Conservation (phyloP, 2,329 filamentous ascomycete species). For the Pleoardoris graminearum region DNA sequence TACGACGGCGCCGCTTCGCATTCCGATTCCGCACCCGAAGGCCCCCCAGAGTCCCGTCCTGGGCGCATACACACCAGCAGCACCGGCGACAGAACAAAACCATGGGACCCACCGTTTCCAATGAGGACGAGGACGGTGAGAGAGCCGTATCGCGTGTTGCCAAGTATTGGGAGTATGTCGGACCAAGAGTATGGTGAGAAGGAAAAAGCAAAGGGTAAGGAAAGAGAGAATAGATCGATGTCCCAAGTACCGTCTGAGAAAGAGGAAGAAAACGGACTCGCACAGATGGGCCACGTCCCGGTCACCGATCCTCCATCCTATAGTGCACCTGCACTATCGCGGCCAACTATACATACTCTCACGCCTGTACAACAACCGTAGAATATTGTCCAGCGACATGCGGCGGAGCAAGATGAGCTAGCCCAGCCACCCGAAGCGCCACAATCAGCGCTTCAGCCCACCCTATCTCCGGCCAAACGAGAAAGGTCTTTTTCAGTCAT, state of each 20-base stretch:
- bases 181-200: background rate
- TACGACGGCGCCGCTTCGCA: background rate
- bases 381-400: background rate
- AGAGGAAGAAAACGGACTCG: background rate
- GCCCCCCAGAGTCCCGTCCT: background rate
- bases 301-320: background rate
- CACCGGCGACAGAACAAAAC: conserved; percentile 23
- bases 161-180: background rate
- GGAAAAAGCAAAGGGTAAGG: background rate
- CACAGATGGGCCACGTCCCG: background rate
- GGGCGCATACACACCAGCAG: background rate
- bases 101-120: conserved; percentile 34
- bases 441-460: too few species aligned
- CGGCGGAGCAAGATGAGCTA: background rate
- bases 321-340: background rate
- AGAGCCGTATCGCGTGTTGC: conserved; percentile 7
- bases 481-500: conserved; percentile 1
- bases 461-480: background rate
- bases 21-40: background rate
- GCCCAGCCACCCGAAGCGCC: background rate
- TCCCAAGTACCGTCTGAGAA: background rate
- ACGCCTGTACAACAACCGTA: background rate
- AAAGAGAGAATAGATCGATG: background rate
- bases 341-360: background rate
- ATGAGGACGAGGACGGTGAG: conserved; percentile 2